Conservation (phyloP, 331 rosid species). For the Quercus phellos region DNA sequence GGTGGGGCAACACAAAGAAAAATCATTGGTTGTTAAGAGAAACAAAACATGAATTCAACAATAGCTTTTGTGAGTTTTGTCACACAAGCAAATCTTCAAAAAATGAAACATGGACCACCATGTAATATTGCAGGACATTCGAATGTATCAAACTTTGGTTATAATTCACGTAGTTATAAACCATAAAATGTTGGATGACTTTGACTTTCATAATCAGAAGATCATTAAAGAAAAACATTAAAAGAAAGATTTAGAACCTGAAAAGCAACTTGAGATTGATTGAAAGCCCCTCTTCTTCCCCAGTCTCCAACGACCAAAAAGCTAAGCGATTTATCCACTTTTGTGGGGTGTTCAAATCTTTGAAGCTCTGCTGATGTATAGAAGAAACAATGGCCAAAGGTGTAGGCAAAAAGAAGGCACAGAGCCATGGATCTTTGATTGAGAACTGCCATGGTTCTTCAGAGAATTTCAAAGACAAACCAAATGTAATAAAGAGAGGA, state of each 20-base stretch:
- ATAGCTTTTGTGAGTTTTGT: background rate
- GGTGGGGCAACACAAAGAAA: background rate
- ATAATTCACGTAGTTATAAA: no score
- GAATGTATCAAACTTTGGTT: background rate
- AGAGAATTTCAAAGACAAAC: background rate
- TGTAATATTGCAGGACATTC: background rate
- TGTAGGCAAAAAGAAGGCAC: conserved; percentile 18
- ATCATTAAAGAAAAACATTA: background rate
- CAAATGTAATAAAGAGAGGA: background rate
- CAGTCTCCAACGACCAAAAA: conserved; percentile 86
- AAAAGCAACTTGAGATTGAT: conserved; percentile 72
- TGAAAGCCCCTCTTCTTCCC: conserved; percentile 77
- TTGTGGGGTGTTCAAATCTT: conserved; percentile 43
- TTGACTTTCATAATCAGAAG: no score
- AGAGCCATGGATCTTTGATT: background rate
- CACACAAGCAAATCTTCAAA: background rate
- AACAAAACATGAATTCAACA: background rate
- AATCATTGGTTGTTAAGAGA: background rate
- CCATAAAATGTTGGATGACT: no score
- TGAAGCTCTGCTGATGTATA: conserved; percentile 46
- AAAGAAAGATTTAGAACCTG: conserved; percentile 47
- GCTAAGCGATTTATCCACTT: conserved; percentile 54
- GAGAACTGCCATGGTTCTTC: conserved; percentile 24
- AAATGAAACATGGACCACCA: no score
- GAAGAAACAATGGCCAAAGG: conserved; percentile 22